Conservation (phyloP, 805 yeast genomes). For the Myxozyma monticola region DNA sequence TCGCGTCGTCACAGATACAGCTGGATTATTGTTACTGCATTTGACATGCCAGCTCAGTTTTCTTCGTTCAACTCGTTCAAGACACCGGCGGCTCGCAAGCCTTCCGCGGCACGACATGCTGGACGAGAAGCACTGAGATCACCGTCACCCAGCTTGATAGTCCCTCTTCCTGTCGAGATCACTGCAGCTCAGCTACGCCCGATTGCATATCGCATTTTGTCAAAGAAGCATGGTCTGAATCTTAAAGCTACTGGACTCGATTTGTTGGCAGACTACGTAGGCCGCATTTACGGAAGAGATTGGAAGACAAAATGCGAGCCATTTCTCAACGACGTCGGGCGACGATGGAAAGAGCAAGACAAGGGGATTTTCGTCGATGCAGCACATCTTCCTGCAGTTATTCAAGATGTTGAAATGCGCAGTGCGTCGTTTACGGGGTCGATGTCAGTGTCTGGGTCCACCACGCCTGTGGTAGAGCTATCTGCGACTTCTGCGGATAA, state of each 20-base stretch:
- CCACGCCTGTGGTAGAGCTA: slow-evolving; percentile 2
- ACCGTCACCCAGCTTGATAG: slow-evolving; percentile 12
- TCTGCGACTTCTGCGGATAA: slow-evolving; percentile 28
- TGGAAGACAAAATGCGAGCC: slow-evolving; percentile 75
- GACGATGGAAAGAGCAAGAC: slow-evolving; percentile 84
- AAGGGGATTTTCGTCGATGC: slow-evolving; percentile 85
- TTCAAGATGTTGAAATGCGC: slow-evolving; percentile 54
- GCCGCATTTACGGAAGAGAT: slow-evolving; percentile 75
- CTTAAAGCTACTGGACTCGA: slow-evolving; percentile 81
- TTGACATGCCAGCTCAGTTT: slow-evolving; percentile 17
- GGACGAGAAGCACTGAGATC: slow-evolving; percentile 10
- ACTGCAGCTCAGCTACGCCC: slow-evolving; percentile 86
- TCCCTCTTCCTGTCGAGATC: slow-evolving; percentile 65
- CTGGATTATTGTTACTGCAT: too few species aligned
- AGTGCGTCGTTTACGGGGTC: slow-evolving; percentile 30
- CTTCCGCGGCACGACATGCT: neutral
- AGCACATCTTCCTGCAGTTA: slow-evolving; percentile 60
- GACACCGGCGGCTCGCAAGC: neutral
- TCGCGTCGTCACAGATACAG: too few species aligned
- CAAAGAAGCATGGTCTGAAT: slow-evolving; percentile 90
- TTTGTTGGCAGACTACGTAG: slow-evolving; percentile 70
- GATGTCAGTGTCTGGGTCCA: neutral
- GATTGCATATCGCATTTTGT: slow-evolving; percentile 81
- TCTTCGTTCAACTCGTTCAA: slow-evolving; percentile 20
- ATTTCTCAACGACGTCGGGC: slow-evolving; percentile 75